These are phyloP conservation scores for Cyberlindnera mrakii DNA, from an alignment of 805 yeast genomes.

Conservation along the genomic window DNA sequence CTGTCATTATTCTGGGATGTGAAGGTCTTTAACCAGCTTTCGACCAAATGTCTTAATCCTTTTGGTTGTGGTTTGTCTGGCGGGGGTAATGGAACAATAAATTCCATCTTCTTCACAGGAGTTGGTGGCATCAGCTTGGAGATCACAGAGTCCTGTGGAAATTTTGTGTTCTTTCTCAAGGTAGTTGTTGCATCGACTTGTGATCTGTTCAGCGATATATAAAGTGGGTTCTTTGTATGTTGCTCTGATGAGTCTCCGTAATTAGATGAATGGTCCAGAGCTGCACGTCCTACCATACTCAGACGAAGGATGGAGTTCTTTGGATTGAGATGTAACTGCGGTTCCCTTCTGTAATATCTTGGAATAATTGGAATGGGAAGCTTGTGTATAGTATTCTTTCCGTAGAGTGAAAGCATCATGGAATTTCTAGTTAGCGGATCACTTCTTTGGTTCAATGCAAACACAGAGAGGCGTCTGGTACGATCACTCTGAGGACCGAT, in stretches of 20 bases:
- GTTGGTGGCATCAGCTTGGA: slow-evolving; percentile 54
- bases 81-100: slow-evolving; percentile 27
- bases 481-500: slow-evolving; percentile 24
- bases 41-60: slow-evolving; percentile 18
- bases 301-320: slow-evolving; percentile 22
- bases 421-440: slow-evolving; percentile 38
- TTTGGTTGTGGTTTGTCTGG: slow-evolving; percentile 18
- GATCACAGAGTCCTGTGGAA: slow-evolving; percentile 40
- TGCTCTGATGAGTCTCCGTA: slow-evolving; percentile 4
- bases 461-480: slow-evolving; percentile 29
- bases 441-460: slow-evolving; percentile 31
- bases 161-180: slow-evolving; percentile 28
- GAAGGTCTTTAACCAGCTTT: slow-evolving; percentile 19
- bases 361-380: slow-evolving; percentile 16
- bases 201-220: slow-evolving; percentile 17
- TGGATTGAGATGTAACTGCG: slow-evolving; percentile 17
- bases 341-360: slow-evolving; percentile 8
- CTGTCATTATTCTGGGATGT: slow-evolving; percentile 6
- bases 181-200: slow-evolving; percentile 13
- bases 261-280: slow-evolving; percentile 1
- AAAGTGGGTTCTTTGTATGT: slow-evolving; percentile 10
- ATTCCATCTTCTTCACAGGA: slow-evolving; percentile 58
- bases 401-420: slow-evolving; percentile 28
- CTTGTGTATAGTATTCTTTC: slow-evolving; percentile 16
- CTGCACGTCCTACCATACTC: slow-evolving; percentile 6